Evolutionary conservation across 1,139 yeast species (phyloP), one percentile per base, ranked within the genome.

Genomic region (Yamadazyma blattariae): DNA sequence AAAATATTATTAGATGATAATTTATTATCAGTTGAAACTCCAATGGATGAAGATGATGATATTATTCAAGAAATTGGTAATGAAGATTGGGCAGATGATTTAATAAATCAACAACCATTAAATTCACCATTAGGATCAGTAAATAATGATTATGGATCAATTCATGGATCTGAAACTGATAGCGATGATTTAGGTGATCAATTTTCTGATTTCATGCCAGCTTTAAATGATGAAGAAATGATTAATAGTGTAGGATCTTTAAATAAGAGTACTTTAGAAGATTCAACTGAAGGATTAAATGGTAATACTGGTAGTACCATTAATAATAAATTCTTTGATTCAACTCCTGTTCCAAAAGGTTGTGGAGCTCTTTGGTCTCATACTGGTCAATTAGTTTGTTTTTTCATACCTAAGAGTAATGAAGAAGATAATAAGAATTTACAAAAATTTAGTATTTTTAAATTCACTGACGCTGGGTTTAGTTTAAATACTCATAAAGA

Each of bases 291-390:
- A 41, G 24, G 23, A 13, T 16, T 12, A 15, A 17, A 11, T 7
- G 30, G 13, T 24, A 36, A 37, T 41, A 22, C 28, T 38, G 12
- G 29, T 45, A 39, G 40, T 56, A 7, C 49, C 60, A 29, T 6
- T 11, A 22, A 35, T 12, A 36, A 34, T 16, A 36, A 34, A 15
- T 39, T 41, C 12, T 76, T 80, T 49, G 96, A 88, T 51, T 81
- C 89, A 25, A 87, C 96, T 0, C 97, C 97, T 0, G 71, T 89
- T 3, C 96, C 97, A 0, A 88, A 86, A 52, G 95, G 92, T 3
- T 89, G 96, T 64, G 96, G 97, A 8, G 96, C 95, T 0, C 67
- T 78, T 0, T 89, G 97, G 96, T 72, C 94, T 0, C 74, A 78
- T 12, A 74, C 78, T 2, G 97, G 97, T 0, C 78, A 77, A 42